These are phyloP conservation scores for Canavalia ensiformis DNA, from an alignment of 306 rosid species.

Conservation along the genomic window DNA sequence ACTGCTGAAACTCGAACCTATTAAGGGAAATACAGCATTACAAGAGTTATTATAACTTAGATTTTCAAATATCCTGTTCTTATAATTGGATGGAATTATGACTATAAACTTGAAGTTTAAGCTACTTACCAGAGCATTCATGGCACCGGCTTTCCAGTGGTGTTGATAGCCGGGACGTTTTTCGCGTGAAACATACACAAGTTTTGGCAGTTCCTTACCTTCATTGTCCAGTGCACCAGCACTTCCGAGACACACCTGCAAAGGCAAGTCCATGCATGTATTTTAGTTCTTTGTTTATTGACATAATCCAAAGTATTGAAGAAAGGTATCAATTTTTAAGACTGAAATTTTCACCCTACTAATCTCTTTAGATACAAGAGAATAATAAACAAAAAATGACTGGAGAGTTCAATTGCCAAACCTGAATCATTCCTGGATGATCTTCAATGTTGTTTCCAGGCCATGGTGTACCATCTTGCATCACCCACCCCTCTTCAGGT, in stretches of 20 bases:
- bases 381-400: background rate
- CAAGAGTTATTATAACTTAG: slow-evolving; percentile 23
- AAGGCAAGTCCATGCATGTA: slow-evolving; percentile 39
- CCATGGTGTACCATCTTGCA: slow-evolving; percentile 98
- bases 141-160: slow-evolving; percentile 94
- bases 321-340: background rate
- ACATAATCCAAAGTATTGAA: background rate
- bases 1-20: slow-evolving; percentile 96
- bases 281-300: slow-evolving; percentile 6
- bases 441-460: slow-evolving; percentile 89
- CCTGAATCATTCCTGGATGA: slow-evolving; percentile 99
- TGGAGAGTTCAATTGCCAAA: slow-evolving; percentile 35
- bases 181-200: slow-evolving; percentile 92
- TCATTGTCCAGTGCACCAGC: slow-evolving; percentile 87
- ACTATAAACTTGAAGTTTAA: slow-evolving; percentile 25
- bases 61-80: slow-evolving; percentile 16
- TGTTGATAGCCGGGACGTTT: slow-evolving; percentile 84
- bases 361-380: background rate
- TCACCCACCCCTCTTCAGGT: slow-evolving; percentile 98
- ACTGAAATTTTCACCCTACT: background rate
- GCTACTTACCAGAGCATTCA: slow-evolving; percentile 86
- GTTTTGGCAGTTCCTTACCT: slow-evolving; percentile 80
- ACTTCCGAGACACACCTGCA: slow-evolving; percentile 86
- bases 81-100: background rate
- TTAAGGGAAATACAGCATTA: slow-evolving; percentile 43